phyloP scores from a whole-genome alignment of 164 flowering plant genomes.

The Liriodendron chinense region DNA sequence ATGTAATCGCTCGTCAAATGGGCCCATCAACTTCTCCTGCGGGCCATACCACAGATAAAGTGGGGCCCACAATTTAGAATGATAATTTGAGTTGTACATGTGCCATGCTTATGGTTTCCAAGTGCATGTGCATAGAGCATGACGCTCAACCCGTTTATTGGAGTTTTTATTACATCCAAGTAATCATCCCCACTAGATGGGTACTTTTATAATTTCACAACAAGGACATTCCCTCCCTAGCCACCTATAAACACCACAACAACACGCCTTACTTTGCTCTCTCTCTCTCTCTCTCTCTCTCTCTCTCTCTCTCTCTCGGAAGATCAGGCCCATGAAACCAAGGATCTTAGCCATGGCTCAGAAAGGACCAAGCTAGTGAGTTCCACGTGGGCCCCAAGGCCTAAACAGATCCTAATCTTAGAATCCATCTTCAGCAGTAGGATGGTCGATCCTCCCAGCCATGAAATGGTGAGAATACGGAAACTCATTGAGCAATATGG shows the following conservation, averaged over 20 bases:
- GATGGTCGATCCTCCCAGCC: conserved; percentile 94
- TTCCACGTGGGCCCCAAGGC: conserved; percentile 96
- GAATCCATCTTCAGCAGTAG: conserved; percentile 99
- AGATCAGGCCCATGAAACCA: conserved; percentile 22
- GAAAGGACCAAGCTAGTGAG: conserved; percentile 46
- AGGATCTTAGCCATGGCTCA: conserved; percentile 14
- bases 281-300: not conserved
- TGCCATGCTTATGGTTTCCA: too few relatives aligned
- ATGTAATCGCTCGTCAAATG: conserved; percentile 39
- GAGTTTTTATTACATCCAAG: not conserved
- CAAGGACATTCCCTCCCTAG: not conserved
- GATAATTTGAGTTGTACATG: too few relatives aligned
- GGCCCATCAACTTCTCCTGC: too few relatives aligned
- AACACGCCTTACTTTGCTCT: not conserved
- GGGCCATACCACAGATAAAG: too few relatives aligned
- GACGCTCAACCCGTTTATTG: not conserved
- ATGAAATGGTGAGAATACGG: conserved; percentile 81
- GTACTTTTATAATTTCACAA: not conserved
- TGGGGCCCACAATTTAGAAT: too few relatives aligned
- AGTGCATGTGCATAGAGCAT: too few relatives aligned
- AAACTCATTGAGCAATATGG: conserved; percentile 83
- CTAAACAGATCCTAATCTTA: conserved; percentile 88
- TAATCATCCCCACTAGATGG: not conserved
- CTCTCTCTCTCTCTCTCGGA: not conserved
- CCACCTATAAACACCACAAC: conserved; percentile 11